phyloP scores from a whole-genome alignment of 768 basidiomycete species.

The Cyclocybe aegerita region DNA sequence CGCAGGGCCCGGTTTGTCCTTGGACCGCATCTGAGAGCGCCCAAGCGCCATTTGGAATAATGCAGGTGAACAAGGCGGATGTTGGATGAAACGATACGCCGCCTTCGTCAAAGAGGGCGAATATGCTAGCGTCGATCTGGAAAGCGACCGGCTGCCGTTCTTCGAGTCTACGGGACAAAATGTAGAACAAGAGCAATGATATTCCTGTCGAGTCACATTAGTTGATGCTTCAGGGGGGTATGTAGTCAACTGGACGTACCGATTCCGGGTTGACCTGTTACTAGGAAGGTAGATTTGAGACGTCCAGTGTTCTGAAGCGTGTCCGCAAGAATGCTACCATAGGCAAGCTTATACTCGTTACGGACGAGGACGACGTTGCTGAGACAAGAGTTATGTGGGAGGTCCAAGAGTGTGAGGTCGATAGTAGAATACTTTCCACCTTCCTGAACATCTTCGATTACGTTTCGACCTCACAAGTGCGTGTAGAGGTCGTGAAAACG shows the following conservation, averaged over 20 bases:
- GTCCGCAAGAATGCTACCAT: neutral
- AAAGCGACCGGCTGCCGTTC: conserved; percentile 5
- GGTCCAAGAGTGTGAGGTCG: conserved; percentile 11
- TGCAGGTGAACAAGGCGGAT: neutral
- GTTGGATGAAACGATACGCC: neutral
- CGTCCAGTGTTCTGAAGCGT: neutral
- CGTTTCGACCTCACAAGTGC: conserved; percentile 7
- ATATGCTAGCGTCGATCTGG: conserved; percentile 2
- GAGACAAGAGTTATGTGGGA: conserved; percentile 6
- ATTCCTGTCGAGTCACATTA: conserved; percentile 9
- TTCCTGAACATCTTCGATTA: conserved; percentile 3
- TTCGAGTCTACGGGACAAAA: conserved; percentile 9
- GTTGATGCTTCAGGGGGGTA: neutral
- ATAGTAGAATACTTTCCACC: conserved; percentile 5
- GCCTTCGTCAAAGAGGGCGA: conserved; percentile 1
- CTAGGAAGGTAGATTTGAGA: conserved; percentile 4
- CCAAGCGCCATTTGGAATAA: conserved; percentile 3
- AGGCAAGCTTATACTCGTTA: conserved; percentile 10
- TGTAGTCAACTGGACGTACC: conserved; percentile 5
- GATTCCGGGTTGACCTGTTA: conserved; percentile 10
- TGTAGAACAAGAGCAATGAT: conserved; percentile 6
- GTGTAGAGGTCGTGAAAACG: conserved; percentile 3
- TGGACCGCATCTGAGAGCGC: conserved; percentile 2
- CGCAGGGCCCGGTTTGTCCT: neutral
- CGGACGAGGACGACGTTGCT: conserved; percentile 9